Base-by-base conservation (phyloP, 2,329 filamentous ascomycete genomes). In the Graphiopsis chlorocephala region DNA sequence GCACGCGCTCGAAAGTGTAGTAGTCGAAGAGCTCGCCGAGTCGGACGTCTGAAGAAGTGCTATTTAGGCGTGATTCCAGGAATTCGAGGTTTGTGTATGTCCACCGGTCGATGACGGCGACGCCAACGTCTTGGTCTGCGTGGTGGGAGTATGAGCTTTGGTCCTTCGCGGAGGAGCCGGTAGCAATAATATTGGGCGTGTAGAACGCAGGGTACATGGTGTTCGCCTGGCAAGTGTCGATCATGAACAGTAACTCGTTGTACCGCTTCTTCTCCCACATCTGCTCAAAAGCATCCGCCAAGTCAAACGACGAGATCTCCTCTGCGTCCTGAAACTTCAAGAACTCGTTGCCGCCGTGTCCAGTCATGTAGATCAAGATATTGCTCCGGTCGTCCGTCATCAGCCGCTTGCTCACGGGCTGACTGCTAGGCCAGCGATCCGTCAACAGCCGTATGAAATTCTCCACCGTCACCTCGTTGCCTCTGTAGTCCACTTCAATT, bases 191-290 rank as follows among this genome's bases (percentile, higher is more conserved):
- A 74, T 98, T 98, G 56, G 94, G 94, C 5, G 93, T 96, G 82
- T 99, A 99, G 74, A 99, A 92, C 72, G 97, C 94, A 76, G 89
- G 94, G 81, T 97, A 99, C 93, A 99, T 97, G 33, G 95, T 99
- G 78, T 99, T 99, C 63, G 95, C 95, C 81, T 99, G 95, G 81
- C 95, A 99, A 0, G 95, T 99, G 78, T 99, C 95, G 79, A 99
- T 99, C 95, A 99, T 99, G 83, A 99, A 99, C 65, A 99, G 86
- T 71, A 99, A 88, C 79, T 99, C 95, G 77, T 98, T 92, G 79
- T 98, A 99, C 83, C 95, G 89, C 82, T 96, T 96, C 87, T 99
- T 99, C 84, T 99, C 95, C 91, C 93, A 97, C 95, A 99, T 99
- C 82, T 99, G 94, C 79, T 96, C 93, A 77, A 99, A 98, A 0